Evolutionary conservation across 169 alveolate genomes (phyloP), one percentile per base, ranked within the genome.

Genomic region (Cryptosporidium baileyi): DNA sequence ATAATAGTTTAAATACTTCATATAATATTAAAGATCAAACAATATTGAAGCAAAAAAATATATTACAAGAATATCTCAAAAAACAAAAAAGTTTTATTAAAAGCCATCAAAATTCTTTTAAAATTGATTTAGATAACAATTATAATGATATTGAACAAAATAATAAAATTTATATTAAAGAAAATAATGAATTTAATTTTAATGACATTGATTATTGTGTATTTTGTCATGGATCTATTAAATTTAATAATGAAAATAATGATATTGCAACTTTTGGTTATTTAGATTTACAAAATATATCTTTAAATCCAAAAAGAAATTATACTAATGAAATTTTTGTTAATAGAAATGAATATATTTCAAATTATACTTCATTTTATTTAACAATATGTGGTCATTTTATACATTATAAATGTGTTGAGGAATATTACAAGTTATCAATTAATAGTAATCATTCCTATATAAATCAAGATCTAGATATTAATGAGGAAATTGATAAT

Each of bases 311-410:
- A 5, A 74, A 38, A 24, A 74, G 51, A 40, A 32, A n/a, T 8
- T 19, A 24, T 3, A 32, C 9, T 15, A 32, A 40, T 3, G 36
- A 36, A 4, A 15, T 60, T n/a, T 24, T 30, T 9, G 19, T 74
- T 9, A 61, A 54, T 22, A 67, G 67, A 1, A 13, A 22, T 38
- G 44, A 54, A 24, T 57, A 45, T 19, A 6, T 19, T 36, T 41
- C 47, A 24, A 47, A 47, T 11, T 74, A 74, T 26, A 74, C 67
- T 7, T 74, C 74, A 0, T 22, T 74, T 32, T 54, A 52, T 19
- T 22, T 59, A 26, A 74, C 85, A n/a, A 36, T n/a, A 57, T 74
- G 85, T 41, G 85, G 85, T 0, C 85, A 74, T 26, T 36, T 54
- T 19, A 74, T 57, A 22, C 85, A 74, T 47, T 54, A 57, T 11